Base-by-base conservation (phyloP, 257 asterid species). In the Verbascum thapsus region DNA sequence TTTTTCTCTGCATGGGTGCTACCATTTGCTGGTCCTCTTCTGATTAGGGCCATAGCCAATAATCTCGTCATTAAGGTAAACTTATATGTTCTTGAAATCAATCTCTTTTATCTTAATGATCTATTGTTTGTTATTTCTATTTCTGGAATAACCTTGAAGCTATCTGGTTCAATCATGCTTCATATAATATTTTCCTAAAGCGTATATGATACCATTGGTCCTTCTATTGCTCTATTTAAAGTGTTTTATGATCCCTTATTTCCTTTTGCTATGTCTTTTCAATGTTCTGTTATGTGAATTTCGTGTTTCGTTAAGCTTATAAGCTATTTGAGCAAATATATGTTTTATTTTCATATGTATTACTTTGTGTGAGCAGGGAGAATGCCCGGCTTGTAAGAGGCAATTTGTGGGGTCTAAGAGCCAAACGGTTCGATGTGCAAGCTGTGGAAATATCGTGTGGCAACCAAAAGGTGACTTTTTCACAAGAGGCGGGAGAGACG, bases 11-110 rank as follows among this genome's bases (percentile, higher is more conserved):
- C 85, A 8, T 90, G 90, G 92, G 95, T 94, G 44, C 76, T 94
- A 59, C 99, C 99, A 22, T 83, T 94, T 78, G 97, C 99, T 55
- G 99, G 92, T 26, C 99, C 97, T 80, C 95, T 94, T 81, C 70
- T 92, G n/a, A 79, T 89, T 52, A 94, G 95, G n/a, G 91, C 86
- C 44, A 75, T 84, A 11, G 97, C 97, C 60, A 90, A 89, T 77
- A 92, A 90, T 80, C 90, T 92, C 42, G 87, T 89, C 74, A 81
- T 92, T 66, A 87, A 87, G 97, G 99, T 92, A 85, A 34, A 22
- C n/a, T 6, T 49, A 18, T 17, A 32, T 15, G 30, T 7, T 68
- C 35, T 49, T 58, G 60, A 55, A n/a, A n/a, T n/a, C n/a, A 32
- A 1, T 68, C 20, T 37, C 30, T 47, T 26, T 26, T 2, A 26